Evolutionary conservation across 164 flowering plant species (phyloP), one percentile per base, ranked within the genome.

Genomic region (Sextonia rubra): DNA sequence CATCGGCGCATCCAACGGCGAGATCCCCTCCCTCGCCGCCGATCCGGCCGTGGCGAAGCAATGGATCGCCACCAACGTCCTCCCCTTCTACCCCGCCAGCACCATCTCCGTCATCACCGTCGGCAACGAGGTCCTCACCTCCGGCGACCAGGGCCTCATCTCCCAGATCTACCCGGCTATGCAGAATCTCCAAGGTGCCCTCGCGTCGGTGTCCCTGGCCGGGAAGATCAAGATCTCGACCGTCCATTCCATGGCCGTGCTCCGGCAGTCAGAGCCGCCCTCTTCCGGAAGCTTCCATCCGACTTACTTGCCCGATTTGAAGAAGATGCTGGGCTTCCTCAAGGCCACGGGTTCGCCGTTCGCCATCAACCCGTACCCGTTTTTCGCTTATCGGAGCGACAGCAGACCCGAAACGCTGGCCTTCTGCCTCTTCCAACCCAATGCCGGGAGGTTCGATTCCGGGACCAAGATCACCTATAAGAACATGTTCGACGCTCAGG

Each of bases 401-500:
- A 84, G 94, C 4, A 84, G 95, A 69, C 91, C 97, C 3, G 97
- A 95, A 18, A 93, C 97, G 5, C 77, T 91, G 25, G 94, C 98
- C 1, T 95, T 89, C 68, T 93, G 99, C 77, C 77, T 93, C 63
- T 95, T 95, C 79, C 97, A 91, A 61, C 95, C 90, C 8, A 95
- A 95, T 72, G 58, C 91, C 6, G 99, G 99, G 1, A 85, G 98
- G 49, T 79, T 86, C 47, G 99, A 95, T 72, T 60, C 90, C 14
- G 87, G 86, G 0, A 86, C 80, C 18, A 87, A 88, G 12, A 91
- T 89, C 80, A 87, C 82, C 69, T 95, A 95, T 85, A 86, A 73
- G 83, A 95, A 93, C 84, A 95, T 95, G 99, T 95, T 91, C 61
- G 99, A 95, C 72, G 98, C 99, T 1, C 98, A 92, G 97, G 98